Evolutionary conservation across 1,284 basidiomycete genomes (phyloP).

Genomic region (Irpex sp.): DNA sequence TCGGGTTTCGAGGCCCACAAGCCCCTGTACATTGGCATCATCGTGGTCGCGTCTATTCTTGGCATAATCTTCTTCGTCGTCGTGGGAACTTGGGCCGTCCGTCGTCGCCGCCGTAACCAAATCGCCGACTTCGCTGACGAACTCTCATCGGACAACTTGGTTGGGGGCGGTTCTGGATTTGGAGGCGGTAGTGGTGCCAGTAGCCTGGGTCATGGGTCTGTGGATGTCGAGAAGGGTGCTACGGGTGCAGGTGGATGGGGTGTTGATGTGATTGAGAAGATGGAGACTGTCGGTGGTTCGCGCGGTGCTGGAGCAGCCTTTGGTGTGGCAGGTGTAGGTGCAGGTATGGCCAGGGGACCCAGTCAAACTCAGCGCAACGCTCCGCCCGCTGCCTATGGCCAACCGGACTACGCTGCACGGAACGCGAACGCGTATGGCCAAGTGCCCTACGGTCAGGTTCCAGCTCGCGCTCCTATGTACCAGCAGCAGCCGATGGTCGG

Average conservation of each 20-base stretch:
- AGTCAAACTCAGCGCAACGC: slow-evolving; percentile 1
- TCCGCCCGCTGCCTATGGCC: neutral
- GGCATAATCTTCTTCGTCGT: slow-evolving; percentile 44
- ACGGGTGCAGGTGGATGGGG: slow-evolving; percentile 16
- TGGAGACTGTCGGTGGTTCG: slow-evolving; percentile 10
- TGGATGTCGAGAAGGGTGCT: slow-evolving; percentile 31
- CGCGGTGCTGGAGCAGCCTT: neutral
- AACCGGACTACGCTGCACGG: neutral
- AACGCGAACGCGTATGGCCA: neutral
- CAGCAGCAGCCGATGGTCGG: neutral
- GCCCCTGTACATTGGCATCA: slow-evolving; percentile 52
- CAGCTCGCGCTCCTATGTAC: neutral
- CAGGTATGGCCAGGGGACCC: slow-evolving; percentile 1
- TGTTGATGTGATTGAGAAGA: slow-evolving; percentile 13
- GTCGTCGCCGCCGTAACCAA: slow-evolving; percentile 43
- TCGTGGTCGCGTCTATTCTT: slow-evolving; percentile 49
- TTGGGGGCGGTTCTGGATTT: slow-evolving; percentile 3
- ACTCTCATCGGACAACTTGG: slow-evolving; percentile 42
- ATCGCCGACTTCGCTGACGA: slow-evolving; percentile 47
- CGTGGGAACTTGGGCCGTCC: slow-evolving; percentile 43
- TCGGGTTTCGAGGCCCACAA: slow-evolving; percentile 59
- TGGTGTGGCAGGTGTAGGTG: neutral
- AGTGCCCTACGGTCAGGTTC: neutral
- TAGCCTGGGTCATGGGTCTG: slow-evolving; percentile 1
- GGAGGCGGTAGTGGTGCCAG: neutral